Percentiles rank a stretch among this genome's conserved stretches.
phyloP scores from a whole-genome alignment of 768 basidiomycete genomes.

The Mycena albidolilacea region DNA sequence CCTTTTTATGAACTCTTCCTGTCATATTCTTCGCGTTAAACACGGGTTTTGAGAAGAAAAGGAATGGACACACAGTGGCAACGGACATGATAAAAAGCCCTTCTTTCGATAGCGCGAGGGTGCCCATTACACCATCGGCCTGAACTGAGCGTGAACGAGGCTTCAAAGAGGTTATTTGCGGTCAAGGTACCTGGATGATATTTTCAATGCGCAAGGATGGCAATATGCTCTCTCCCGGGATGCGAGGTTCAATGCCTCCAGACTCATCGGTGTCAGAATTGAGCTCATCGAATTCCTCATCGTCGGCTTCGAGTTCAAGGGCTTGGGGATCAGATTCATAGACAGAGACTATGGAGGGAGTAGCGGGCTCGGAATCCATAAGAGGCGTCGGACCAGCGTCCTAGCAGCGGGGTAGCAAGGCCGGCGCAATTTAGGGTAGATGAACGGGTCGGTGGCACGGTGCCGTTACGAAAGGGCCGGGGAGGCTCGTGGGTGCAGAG shows the following conservation, averaged over 20 bases:
- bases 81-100: constrained; percentile 81
- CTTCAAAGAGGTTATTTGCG: neutral
- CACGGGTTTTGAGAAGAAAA: constrained; percentile 12
- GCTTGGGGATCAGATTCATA: constrained; percentile 25
- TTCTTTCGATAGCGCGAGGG: constrained; percentile 81
- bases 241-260: constrained; percentile 52
- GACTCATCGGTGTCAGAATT: constrained; percentile 68
- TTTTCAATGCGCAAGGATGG: constrained; percentile 79
- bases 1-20: constrained; percentile 92
- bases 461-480: neutral
- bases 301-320: constrained; percentile 51
- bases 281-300: constrained; percentile 78
- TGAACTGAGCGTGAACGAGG: constrained; percentile 56
- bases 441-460: neutral
- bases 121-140: constrained; percentile 78
- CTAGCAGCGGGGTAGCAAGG: neutral
- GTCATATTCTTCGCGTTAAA: constrained; percentile 31
- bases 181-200: constrained; percentile 57
- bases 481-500: neutral
- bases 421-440: constrained; percentile 4
- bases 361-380: constrained; percentile 36
- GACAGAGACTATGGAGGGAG: constrained; percentile 31
- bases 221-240: constrained; percentile 76
- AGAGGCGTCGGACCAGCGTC: constrained; percentile 2
- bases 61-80: constrained; percentile 71